Percentiles rank a stretch among this genome's conserved stretches.
Evolutionary conservation across 331 rosid species (phyloP).

Genomic region (Telfairia occidentalis): DNA sequence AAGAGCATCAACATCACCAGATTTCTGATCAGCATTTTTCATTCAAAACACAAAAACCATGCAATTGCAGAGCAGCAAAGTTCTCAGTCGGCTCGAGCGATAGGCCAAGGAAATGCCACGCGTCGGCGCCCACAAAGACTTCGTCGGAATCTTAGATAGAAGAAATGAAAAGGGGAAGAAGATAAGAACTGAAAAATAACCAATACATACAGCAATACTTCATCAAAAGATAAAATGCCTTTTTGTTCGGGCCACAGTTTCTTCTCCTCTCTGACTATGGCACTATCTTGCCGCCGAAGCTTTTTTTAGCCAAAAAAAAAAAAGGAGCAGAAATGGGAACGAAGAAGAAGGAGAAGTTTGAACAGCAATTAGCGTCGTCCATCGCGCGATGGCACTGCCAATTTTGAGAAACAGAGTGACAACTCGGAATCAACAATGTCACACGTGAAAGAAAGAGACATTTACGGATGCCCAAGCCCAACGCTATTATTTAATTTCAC

Average conservation of each 20-base stretch:
- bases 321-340: neutral
- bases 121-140: neutral
- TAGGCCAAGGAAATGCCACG: neutral
- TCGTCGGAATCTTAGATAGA: neutral
- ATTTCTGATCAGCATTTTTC: constrained; percentile 48
- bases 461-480: neutral
- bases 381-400: neutral
- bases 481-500: too few relatives aligned
- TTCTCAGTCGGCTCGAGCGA: neutral
- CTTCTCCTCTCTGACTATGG: neutral
- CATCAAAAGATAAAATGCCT: neutral
- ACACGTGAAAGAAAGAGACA: constrained; percentile 5
- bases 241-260: too few relatives aligned
- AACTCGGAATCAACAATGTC: neutral
- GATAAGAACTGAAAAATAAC: neutral
- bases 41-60: neutral
- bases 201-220: neutral
- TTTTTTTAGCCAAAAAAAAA: neutral
- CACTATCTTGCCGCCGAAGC: neutral
- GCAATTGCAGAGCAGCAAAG: neutral
- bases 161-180: neutral
- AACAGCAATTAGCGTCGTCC: neutral
- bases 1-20: constrained; percentile 56
- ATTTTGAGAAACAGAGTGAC: neutral
- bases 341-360: neutral